Percentiles rank a stretch among this genome's conserved stretches.
Evolutionary conservation across 768 basidiomycete genomes (phyloP).

Genomic region (Leccinum boreale): DNA sequence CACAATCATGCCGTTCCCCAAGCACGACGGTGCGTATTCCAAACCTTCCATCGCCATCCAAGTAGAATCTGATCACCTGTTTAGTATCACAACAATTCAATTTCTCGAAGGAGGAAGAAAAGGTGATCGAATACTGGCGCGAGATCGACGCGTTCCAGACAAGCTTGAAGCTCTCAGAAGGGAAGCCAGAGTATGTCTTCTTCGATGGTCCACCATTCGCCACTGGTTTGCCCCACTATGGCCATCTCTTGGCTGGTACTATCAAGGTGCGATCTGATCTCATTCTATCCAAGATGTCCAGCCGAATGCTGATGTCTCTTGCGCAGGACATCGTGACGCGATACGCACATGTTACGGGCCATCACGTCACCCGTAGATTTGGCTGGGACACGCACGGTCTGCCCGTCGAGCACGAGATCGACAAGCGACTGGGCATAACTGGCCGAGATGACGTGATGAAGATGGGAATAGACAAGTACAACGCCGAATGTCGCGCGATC

Average conservation of each 20-base stretch:
- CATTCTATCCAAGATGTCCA: background rate
- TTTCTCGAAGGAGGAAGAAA: conserved; percentile 86
- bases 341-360: conserved; percentile 90
- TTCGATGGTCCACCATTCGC: conserved; percentile 98
- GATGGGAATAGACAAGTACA: conserved; percentile 97
- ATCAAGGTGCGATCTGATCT: conserved; percentile 66
- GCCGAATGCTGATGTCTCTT: background rate
- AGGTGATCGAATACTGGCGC: conserved; percentile 86
- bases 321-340: conserved; percentile 93
- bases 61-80: conserved; percentile 7
- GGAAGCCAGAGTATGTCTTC: conserved; percentile 87
- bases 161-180: conserved; percentile 87
- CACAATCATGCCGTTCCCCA: conserved; percentile 56
- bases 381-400: conserved; percentile 99
- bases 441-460: conserved; percentile 89
- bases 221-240: conserved; percentile 95
- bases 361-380: conserved; percentile 90
- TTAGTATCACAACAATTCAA: conserved; percentile 74
- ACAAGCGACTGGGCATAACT: conserved; percentile 91
- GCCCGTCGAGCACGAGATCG: conserved; percentile 99
- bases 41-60: background rate
- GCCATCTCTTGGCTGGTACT: conserved; percentile 88
- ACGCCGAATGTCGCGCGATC: conserved; percentile 92
- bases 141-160: conserved; percentile 98
- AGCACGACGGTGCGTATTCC: conserved; percentile 64